A percentile compares a stretch with the other conserved stretches of the same genome.
phyloP scores from a whole-genome alignment of 2,329 filamentous ascomycete species.

The Chaetomium olivaceum region DNA sequence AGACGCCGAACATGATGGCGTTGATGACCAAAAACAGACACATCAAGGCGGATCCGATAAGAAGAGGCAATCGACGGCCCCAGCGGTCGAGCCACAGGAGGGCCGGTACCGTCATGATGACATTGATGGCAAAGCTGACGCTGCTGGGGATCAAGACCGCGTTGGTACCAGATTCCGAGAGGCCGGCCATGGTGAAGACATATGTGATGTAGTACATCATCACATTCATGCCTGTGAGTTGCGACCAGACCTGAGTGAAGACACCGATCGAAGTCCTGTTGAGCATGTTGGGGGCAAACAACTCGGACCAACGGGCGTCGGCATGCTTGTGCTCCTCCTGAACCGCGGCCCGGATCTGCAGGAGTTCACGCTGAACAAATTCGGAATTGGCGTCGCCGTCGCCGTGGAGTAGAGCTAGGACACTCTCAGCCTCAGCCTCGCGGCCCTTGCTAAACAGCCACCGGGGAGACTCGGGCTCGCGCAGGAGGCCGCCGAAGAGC shows the following conservation, averaged over 20 bases:
- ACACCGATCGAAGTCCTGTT: slow-evolving; percentile 71
- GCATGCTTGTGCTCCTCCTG: slow-evolving; percentile 71
- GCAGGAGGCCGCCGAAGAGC: slow-evolving; percentile 44
- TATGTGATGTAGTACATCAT: slow-evolving; percentile 73
- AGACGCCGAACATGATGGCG: slow-evolving; percentile 47
- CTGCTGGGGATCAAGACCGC: slow-evolving; percentile 64
- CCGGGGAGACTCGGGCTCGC: slow-evolving; percentile 52
- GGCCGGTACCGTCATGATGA: slow-evolving; percentile 74
- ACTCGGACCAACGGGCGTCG: slow-evolving; percentile 69
- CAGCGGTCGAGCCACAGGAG: slow-evolving; percentile 73
- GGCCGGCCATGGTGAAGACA: slow-evolving; percentile 70
- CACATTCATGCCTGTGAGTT: slow-evolving; percentile 75
- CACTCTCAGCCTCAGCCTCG: slow-evolving; percentile 47
- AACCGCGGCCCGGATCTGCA: slow-evolving; percentile 72
- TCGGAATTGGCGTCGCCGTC: slow-evolving; percentile 64
- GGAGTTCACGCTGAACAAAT: slow-evolving; percentile 67
- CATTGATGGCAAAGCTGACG: slow-evolving; percentile 79
- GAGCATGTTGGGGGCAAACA: slow-evolving; percentile 72
- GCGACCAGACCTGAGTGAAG: slow-evolving; percentile 74
- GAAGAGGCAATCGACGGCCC: slow-evolving; percentile 69
- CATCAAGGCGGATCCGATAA: slow-evolving; percentile 68
- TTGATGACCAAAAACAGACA: slow-evolving; percentile 50
- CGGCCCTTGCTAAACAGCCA: slow-evolving; percentile 54
- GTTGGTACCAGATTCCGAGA: slow-evolving; percentile 43
- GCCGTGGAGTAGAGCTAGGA: slow-evolving; percentile 60